Evolutionary conservation across 1,139 yeast species (phyloP).

Genomic region (Diutina ranongensis): DNA sequence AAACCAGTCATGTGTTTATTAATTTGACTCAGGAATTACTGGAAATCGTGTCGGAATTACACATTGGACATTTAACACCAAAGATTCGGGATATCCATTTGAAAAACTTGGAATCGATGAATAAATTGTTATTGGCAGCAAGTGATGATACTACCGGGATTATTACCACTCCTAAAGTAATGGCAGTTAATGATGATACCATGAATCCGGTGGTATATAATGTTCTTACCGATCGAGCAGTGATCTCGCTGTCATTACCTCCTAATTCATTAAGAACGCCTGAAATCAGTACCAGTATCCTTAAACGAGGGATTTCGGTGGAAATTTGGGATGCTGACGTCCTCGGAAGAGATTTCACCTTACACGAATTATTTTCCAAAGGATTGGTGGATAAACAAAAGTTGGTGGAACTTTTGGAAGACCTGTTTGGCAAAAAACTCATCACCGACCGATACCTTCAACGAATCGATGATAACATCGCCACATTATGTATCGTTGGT

Average conservation of each 20-base stretch:
- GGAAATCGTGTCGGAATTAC: slow-evolving; percentile 51
- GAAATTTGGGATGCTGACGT: slow-evolving; percentile 29
- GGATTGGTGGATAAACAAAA: slow-evolving; percentile 44
- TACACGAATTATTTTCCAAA: slow-evolving; percentile 31
- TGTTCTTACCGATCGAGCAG: slow-evolving; percentile 80
- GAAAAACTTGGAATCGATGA: slow-evolving; percentile 43
- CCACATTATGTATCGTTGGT: slow-evolving; percentile 76
- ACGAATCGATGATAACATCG: slow-evolving; percentile 54
- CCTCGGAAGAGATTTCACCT: slow-evolving; percentile 24
- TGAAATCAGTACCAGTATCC: slow-evolving; percentile 59
- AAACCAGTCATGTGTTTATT: slow-evolving; percentile 79
- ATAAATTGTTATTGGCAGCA: slow-evolving; percentile 25
- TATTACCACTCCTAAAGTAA: slow-evolving; percentile 30
- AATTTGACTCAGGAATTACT: slow-evolving; percentile 76
- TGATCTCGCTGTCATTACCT: slow-evolving; percentile 89
- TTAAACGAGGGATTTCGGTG: slow-evolving; percentile 70
- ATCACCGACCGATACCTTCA: slow-evolving; percentile 51
- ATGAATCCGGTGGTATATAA: slow-evolving; percentile 80
- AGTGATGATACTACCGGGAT: slow-evolving; percentile 33
- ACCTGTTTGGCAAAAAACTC: slow-evolving; percentile 66
- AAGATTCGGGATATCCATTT: slow-evolving; percentile 38
- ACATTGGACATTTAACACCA: slow-evolving; percentile 39
- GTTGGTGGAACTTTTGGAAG: slow-evolving; percentile 54
- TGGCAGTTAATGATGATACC: slow-evolving; percentile 33
- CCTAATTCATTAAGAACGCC: slow-evolving; percentile 57